phyloP scores from a whole-genome alignment of 331 rosid species.

The Spiraea crenata region DNA sequence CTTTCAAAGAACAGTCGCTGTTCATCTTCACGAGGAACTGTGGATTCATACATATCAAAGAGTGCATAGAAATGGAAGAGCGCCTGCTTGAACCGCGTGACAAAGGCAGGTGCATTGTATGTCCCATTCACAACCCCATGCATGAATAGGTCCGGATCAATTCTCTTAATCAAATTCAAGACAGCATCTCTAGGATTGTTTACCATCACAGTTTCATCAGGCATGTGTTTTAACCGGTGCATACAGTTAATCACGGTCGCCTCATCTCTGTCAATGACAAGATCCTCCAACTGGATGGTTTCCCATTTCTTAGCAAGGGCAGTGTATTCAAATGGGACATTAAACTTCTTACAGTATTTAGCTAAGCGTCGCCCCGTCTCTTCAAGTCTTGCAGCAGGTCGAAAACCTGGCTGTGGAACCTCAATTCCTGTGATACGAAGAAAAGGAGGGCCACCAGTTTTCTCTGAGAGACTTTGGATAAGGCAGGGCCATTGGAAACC shows the following conservation, averaged over 20 bases:
- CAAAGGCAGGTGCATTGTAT: constrained; percentile 33
- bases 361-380: constrained; percentile 32
- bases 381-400: constrained; percentile 16
- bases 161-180: constrained; percentile 24
- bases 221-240: constrained; percentile 27
- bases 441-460: constrained; percentile 33
- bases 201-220: constrained; percentile 29
- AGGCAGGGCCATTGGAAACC: constrained; percentile 41
- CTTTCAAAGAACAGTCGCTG: constrained; percentile 28
- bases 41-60: constrained; percentile 35
- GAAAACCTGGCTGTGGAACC: constrained; percentile 36
- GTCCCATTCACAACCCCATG: constrained; percentile 31
- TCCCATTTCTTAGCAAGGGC: constrained; percentile 41
- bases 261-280: constrained; percentile 26
- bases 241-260: constrained; percentile 26
- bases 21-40: constrained; percentile 15
- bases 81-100: constrained; percentile 34
- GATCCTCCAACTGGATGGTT: constrained; percentile 26
- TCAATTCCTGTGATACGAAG: constrained; percentile 38
- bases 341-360: constrained; percentile 21
- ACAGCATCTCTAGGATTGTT: constrained; percentile 30
- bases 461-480: constrained; percentile 31
- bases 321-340: constrained; percentile 28
- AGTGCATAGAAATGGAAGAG: constrained; percentile 25
- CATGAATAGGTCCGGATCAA: constrained; percentile 35